Base-by-base conservation (phyloP, 2,329 filamentous ascomycete genomes). In the Fusarium sp. region DNA sequence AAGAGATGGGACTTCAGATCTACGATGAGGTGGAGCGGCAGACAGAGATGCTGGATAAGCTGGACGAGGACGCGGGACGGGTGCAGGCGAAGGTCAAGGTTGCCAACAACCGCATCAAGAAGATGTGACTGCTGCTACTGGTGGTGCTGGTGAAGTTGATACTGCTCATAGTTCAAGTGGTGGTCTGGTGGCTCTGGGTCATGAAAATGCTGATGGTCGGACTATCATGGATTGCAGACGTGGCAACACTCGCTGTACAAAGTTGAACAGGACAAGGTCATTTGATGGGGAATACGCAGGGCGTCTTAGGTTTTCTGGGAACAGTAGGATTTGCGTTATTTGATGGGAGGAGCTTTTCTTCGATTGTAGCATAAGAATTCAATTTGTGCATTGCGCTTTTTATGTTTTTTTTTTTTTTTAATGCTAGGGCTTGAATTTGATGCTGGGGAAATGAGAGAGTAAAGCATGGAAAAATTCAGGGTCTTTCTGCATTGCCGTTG, bases 1-100 rank as follows among this genome's bases (percentile, higher is more conserved):
- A 89, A 78, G 92, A 95, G 82, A 93, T 96, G 89, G 93, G 93
- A 1, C 84, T 94, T 55, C 88, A 91, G 65, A 95, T 96, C 78
- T 89, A 93, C 72, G 88, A 91, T 58, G 94, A 96, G 84, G 87
- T 95, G 64, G 88, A 91, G 62, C 82, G 89, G 73, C 93, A 96
- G 84, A 92, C 90, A 63, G 87, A 90, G 80, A 89, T 94, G 88
- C 84, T 96, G 33, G 88, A 90, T 14, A 81, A 90, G 73, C 79
- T 95, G 70, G 91, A 92, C 71, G 85, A 90, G 64, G 92, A 95
- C 81, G 87, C 88, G 4, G 90, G 92, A 70, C 85, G 92, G 7
- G 85, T 94, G 17, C 86, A 88, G 49, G 87, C 87, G 69, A 96
- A 96, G 87, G 83, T 95, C 65, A 86, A 88, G 70, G 89, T 95